A percentile compares a stretch with the other conserved stretches of the same genome.
Conservation (phyloP, 2,329 filamentous ascomycete species). For the Clonostachys sp. region DNA sequence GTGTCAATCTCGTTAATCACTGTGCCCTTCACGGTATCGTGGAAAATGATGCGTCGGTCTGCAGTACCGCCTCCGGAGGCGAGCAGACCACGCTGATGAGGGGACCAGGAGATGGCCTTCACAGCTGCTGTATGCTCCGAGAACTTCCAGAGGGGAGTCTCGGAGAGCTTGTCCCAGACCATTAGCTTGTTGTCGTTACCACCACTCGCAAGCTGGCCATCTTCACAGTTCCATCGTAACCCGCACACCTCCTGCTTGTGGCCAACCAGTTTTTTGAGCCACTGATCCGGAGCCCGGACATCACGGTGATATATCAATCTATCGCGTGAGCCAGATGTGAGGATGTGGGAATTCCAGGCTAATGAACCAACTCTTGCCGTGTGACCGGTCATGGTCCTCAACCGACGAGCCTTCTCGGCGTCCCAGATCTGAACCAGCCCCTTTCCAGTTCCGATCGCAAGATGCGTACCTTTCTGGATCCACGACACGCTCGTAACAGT, state of each 20-base stretch:
- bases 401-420: slow-evolving; percentile 75
- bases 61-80: slow-evolving; percentile 94
- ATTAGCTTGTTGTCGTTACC: slow-evolving; percentile 99
- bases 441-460: slow-evolving; percentile 92
- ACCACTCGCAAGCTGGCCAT: slow-evolving; percentile 89
- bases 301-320: slow-evolving; percentile 93
- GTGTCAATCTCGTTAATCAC: slow-evolving; percentile 88
- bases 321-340: slow-evolving; percentile 92
- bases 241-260: slow-evolving; percentile 99
- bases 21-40: slow-evolving; percentile 84
- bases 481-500: slow-evolving; percentile 95
- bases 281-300: slow-evolving; percentile 88
- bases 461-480: slow-evolving; percentile 96
- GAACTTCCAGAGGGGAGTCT: slow-evolving; percentile 89
- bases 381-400: slow-evolving; percentile 96
- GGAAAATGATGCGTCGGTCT: slow-evolving; percentile 95
- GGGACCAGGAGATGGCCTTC: slow-evolving; percentile 97
- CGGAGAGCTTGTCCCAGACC: slow-evolving; percentile 96
- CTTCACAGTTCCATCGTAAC: slow-evolving; percentile 93
- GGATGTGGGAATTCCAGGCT: slow-evolving; percentile 97
- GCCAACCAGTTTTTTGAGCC: slow-evolving; percentile 78
- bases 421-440: slow-evolving; percentile 98
- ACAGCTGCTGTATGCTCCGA: slow-evolving; percentile 93
- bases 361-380: slow-evolving; percentile 88
- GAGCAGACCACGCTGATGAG: slow-evolving; percentile 89